These are phyloP conservation scores for Aspergillus panamensis DNA, from an alignment of 495 filamentous ascomycete genomes.

Conservation along the genomic window DNA sequence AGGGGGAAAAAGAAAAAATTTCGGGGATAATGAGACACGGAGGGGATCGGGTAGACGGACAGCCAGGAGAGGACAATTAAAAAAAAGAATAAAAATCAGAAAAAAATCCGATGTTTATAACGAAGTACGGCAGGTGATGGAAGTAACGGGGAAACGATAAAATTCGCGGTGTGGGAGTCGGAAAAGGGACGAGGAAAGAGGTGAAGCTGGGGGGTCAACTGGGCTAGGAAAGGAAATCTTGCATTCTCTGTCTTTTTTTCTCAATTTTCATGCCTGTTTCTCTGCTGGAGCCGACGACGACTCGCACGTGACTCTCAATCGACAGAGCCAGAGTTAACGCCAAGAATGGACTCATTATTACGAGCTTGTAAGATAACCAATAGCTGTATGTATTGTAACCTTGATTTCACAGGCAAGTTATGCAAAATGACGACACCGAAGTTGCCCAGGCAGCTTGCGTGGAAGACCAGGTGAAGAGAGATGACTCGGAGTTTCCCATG, in stretches of 20 bases:
- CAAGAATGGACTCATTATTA: slow-evolving; percentile 7
- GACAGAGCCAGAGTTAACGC: slow-evolving; percentile 1
- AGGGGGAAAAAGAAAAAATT: slow-evolving; percentile 5
- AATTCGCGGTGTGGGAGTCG: slow-evolving; percentile 2
- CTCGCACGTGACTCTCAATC: slow-evolving; percentile 13
- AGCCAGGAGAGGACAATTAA: neutral
- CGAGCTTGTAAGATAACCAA: slow-evolving; percentile 6
- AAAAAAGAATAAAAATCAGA: neutral
- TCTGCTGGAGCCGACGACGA: neutral
- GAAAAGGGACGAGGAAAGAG: slow-evolving; percentile 13
- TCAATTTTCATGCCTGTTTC: slow-evolving; percentile 1
- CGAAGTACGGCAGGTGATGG: neutral
- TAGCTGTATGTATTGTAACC: slow-evolving; percentile 15
- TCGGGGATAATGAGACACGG: slow-evolving; percentile 10
- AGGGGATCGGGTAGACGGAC: neutral
- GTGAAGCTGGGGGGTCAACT: slow-evolving; percentile 8
- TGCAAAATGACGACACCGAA: slow-evolving; percentile 19
- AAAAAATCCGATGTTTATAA: slow-evolving; percentile 11
- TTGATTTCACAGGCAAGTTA: slow-evolving; percentile 6
- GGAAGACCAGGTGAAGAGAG: neutral
- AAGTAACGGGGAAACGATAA: slow-evolving; percentile 1
- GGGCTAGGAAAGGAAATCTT: slow-evolving; percentile 12
- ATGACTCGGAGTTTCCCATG: neutral
- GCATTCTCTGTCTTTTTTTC: slow-evolving; percentile 7
- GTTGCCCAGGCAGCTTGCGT: slow-evolving; percentile 9